phyloP scores from a whole-genome alignment of 2,329 filamentous ascomycete genomes.

The Fusarium nodosum region DNA sequence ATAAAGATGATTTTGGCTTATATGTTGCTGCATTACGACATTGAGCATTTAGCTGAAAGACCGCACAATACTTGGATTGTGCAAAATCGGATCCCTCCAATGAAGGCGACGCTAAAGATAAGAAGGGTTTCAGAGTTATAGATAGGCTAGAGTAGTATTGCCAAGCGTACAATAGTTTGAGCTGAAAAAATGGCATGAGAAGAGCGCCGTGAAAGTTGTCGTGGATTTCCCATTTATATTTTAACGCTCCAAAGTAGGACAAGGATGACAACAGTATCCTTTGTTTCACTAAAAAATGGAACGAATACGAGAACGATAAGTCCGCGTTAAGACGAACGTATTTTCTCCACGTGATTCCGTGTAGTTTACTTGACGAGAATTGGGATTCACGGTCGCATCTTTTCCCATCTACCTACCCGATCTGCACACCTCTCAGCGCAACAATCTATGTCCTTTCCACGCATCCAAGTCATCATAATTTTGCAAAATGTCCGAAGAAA shows the following conservation, averaged over 20 bases:
- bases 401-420: not conserved
- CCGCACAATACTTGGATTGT: conserved; percentile 13
- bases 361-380: not conserved
- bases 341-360: not conserved
- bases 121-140: not conserved
- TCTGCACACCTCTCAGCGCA: not conserved
- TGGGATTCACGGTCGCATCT: not conserved
- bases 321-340: rapidly evolving
- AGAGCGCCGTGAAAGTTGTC: not conserved
- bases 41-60: not conserved
- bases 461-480: too few species aligned
- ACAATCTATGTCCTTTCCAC: not conserved
- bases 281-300: not conserved
- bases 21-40: not conserved
- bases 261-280: not conserved
- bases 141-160: not conserved
- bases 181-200: too few species aligned
- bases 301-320: not conserved
- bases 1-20: conserved; percentile 17
- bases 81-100: conserved; percentile 16
- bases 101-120: conserved; percentile 5
- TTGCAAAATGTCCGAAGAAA: not conserved
- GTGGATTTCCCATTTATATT: not conserved
- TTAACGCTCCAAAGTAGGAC: not conserved
- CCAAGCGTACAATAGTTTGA: too few species aligned